Percentiles rank a stretch among this genome's conserved stretches.
Evolutionary conservation across 2,329 filamentous ascomycete species (phyloP).

Genomic region (Aspergillus unguis): DNA sequence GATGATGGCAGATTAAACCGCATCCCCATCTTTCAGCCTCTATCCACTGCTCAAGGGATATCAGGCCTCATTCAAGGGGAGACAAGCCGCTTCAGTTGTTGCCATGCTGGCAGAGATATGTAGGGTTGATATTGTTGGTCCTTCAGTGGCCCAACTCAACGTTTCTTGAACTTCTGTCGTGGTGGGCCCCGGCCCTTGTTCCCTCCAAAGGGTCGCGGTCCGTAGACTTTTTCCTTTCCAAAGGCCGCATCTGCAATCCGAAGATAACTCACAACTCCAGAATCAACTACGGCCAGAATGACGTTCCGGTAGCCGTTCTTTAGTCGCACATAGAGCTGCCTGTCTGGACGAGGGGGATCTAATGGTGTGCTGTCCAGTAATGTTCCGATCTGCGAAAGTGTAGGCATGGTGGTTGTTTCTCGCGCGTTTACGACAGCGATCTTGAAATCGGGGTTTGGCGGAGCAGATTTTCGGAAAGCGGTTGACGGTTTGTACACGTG

Average conservation of each 20-base stretch:
- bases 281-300: constrained; percentile 81
- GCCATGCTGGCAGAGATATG: background rate
- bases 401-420: constrained; percentile 64
- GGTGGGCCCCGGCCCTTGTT: constrained; percentile 29
- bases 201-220: constrained; percentile 36
- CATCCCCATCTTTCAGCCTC: constrained; percentile 24
- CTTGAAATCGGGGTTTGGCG: constrained; percentile 76
- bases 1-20: constrained; percentile 43
- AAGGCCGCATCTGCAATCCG: constrained; percentile 78
- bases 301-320: constrained; percentile 83
- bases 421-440: constrained; percentile 78
- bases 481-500: constrained; percentile 74
- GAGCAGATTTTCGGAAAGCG: constrained; percentile 74
- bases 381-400: constrained; percentile 65
- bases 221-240: constrained; percentile 68
- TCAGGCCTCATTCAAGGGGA: constrained; percentile 28
- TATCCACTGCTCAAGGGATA: constrained; percentile 21
- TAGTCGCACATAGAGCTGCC: constrained; percentile 69
- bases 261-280: constrained; percentile 85
- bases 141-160: constrained; percentile 19
- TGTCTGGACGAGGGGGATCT: constrained; percentile 54
- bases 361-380: constrained; percentile 73
- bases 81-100: constrained; percentile 16
- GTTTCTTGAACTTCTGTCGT: constrained; percentile 30
- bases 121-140: background rate